Percentiles rank a stretch among this genome's conserved stretches.
phyloP scores from a whole-genome alignment of 768 basidiomycete genomes.

The Pisolithus microcarpus region DNA sequence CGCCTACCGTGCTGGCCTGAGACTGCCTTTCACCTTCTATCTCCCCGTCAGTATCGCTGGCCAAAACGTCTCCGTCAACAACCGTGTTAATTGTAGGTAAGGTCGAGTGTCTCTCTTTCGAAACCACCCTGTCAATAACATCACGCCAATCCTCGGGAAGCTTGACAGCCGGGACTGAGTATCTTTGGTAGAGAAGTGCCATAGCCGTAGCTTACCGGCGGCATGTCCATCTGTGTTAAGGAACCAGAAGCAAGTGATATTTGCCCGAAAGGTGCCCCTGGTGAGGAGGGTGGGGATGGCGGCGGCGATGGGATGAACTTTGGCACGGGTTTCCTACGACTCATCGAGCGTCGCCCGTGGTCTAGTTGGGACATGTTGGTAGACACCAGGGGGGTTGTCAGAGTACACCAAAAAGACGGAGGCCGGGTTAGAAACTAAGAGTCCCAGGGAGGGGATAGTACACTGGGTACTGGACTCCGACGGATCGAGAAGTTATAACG shows the following conservation, averaged over 20 bases:
- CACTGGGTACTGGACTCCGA: constrained; percentile 11
- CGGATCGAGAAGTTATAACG: constrained; percentile 22
- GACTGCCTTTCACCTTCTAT: constrained; percentile 26
- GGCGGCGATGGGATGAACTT: constrained; percentile 60
- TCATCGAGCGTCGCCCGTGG: constrained; percentile 36
- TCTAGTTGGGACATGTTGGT: constrained; percentile 23
- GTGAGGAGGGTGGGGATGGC: constrained; percentile 30
- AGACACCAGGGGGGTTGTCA: constrained; percentile 8
- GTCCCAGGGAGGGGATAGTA: constrained; percentile 15
- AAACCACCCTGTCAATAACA: constrained; percentile 27
- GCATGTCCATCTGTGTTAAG: constrained; percentile 18
- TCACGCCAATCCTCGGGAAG: constrained; percentile 32
- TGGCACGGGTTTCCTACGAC: constrained; percentile 68
- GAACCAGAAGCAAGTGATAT: constrained; percentile 21
- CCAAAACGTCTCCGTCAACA: constrained; percentile 22
- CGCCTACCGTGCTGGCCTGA: constrained; percentile 29
- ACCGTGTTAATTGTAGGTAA: constrained; percentile 28
- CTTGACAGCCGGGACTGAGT: constrained; percentile 13
- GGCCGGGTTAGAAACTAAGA: constrained; percentile 9
- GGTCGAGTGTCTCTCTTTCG: constrained; percentile 24
- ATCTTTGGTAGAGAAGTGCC: neutral
- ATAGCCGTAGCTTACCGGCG: constrained; percentile 22
- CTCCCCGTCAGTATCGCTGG: constrained; percentile 20
- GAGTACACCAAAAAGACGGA: constrained; percentile 5
- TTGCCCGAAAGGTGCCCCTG: constrained; percentile 27